phyloP scores from a whole-genome alignment of 2,329 filamentous ascomycete species.

The Sporothrix variecibatus region DNA sequence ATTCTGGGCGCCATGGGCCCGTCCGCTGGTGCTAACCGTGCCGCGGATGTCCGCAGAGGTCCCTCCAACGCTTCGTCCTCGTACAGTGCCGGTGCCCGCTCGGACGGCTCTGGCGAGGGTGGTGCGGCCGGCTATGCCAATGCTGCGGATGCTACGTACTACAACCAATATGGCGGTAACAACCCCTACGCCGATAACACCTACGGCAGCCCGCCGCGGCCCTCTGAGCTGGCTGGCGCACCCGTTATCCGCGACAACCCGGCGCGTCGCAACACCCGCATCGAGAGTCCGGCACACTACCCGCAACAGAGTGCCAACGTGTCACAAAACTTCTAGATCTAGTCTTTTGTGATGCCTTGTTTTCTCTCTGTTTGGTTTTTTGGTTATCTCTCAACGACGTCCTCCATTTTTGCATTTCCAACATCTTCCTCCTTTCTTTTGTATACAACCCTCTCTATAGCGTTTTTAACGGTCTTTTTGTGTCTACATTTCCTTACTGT shows the following conservation, averaged over 20 bases:
- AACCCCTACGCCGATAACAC: conserved; percentile 57
- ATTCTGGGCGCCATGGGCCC: conserved; percentile 82
- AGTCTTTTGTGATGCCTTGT: not conserved
- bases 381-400: conserved; percentile 7
- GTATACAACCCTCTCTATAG: not conserved
- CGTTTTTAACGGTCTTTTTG: conserved; percentile 14
- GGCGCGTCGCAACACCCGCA: conserved; percentile 88
- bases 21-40: conserved; percentile 64
- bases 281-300: conserved; percentile 86
- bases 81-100: conserved; percentile 80
- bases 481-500: not conserved
- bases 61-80: conserved; percentile 95
- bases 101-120: conserved; percentile 64
- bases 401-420: not conserved
- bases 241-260: conserved; percentile 92
- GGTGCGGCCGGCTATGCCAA: conserved; percentile 48
- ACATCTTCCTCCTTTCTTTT: not conserved
- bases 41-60: conserved; percentile 76
- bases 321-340: conserved; percentile 87
- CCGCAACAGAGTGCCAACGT: conserved; percentile 94
- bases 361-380: not conserved
- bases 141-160: conserved; percentile 51
- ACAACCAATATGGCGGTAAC: conserved; percentile 60
- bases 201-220: conserved; percentile 39
- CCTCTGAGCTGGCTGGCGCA: conserved; percentile 55